Base-by-base conservation (phyloP, 768 basidiomycete genomes). In the Lentinula sp. region DNA sequence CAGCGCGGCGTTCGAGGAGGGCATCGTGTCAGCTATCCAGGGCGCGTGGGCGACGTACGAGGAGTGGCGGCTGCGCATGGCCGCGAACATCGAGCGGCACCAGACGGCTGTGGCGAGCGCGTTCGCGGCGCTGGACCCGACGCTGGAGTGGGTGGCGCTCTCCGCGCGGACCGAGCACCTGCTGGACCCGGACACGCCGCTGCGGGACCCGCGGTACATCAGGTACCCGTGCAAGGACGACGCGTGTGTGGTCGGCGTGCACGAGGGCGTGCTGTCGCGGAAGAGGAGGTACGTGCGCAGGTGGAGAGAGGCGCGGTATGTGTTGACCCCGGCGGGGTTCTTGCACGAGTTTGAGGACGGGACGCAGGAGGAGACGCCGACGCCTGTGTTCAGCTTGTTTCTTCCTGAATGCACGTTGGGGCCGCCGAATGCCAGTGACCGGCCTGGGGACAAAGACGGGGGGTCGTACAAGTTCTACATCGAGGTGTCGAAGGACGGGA, bases 41-140 rank as follows among this genome's bases (percentile, higher is more conserved):
- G 95, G 93, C 18, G 94, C 97, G 0, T 99, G 97, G 97, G 85
- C 88, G 60, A 98, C 96, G 0, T 99, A 90, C 70, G 92, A 95
- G 67, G 96, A 98, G 68, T 94, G 91, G 92, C 85, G 89, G 49
- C 82, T 89, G 2, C 91, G 97, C 67, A 90, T 92, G 78, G 81
- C 85, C 33, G 70, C 76, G 36, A 75, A 86, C 23, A 84, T 91
- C 6, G 88, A 91, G 70, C 86, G 91, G 58, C 87, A 87, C 0
- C 93, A 90, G 81, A 79, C 81, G 56, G 70, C 72, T 1, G 83
- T 98, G 60, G 85, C 90, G 28, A 75, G 79, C 37, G 79, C 86
- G 65, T 91, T 98, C 84, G 82, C 85, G 33, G 79, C 87, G 7
- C 81, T 98, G 39, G 84, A 88, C 20, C 88, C 95, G 0, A 93